phyloP scores from a whole-genome alignment of 208 protist genomes.

The Leishmania tarentolae region DNA sequence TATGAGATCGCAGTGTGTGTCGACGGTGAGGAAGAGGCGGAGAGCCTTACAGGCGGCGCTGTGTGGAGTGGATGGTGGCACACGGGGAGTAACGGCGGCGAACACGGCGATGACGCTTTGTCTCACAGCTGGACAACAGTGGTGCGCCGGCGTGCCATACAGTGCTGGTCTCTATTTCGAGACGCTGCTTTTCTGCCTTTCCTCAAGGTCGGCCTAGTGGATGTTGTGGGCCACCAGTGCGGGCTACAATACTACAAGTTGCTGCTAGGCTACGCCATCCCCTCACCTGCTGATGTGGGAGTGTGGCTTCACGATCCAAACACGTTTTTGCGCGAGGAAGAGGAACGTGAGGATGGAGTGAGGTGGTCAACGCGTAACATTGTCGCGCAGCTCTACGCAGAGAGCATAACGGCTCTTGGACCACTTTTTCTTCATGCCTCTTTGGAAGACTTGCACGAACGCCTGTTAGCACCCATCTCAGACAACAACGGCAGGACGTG shows the following conservation, averaged over 20 bases:
- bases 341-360: slow-evolving; percentile 55
- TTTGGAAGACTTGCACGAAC: slow-evolving; percentile 38
- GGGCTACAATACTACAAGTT: slow-evolving; percentile 38
- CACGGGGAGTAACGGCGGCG: not conserved
- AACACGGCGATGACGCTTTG: not conserved
- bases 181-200: slow-evolving; percentile 23
- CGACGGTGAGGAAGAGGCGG: slow-evolving; percentile 12
- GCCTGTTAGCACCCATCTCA: slow-evolving; percentile 19
- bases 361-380: slow-evolving; percentile 46
- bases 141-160: slow-evolving; percentile 25
- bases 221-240: slow-evolving; percentile 26
- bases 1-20: slow-evolving; percentile 21
- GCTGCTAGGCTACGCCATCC: slow-evolving; percentile 37
- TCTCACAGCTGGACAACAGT: slow-evolving; percentile 1
- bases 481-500: not conserved
- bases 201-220: slow-evolving; percentile 21
- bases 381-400: slow-evolving; percentile 34
- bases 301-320: slow-evolving; percentile 40
- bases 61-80: slow-evolving; percentile 1
- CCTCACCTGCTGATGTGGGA: slow-evolving; percentile 29
- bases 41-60: not conserved
- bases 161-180: slow-evolving; percentile 32
- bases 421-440: slow-evolving; percentile 42
- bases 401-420: slow-evolving; percentile 39
- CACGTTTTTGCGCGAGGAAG: slow-evolving; percentile 58